Evolutionary conservation across 768 basidiomycete species (phyloP).

Genomic region (Tylopilus plumbeoviolaceoides): DNA sequence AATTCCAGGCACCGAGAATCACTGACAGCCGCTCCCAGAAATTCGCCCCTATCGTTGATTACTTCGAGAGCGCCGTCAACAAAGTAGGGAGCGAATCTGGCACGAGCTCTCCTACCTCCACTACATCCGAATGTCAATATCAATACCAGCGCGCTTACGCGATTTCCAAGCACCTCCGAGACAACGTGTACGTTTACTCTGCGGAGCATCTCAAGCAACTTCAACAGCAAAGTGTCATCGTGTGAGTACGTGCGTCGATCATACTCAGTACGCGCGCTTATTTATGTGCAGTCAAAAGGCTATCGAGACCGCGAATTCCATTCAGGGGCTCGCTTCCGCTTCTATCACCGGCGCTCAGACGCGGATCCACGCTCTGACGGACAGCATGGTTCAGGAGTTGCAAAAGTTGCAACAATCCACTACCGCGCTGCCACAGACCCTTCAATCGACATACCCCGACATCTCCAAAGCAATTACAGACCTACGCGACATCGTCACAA

Average conservation of each 20-base stretch:
- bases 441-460: conserved; percentile 56
- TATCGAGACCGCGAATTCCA: conserved; percentile 58
- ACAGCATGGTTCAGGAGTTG: conserved; percentile 63
- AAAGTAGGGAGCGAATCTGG: conserved; percentile 42
- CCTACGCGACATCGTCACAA: conserved; percentile 47
- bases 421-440: conserved; percentile 51
- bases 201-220: conserved; percentile 69
- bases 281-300: conserved; percentile 54
- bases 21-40: conserved; percentile 37
- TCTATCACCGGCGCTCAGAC: conserved; percentile 52
- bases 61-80: conserved; percentile 59
- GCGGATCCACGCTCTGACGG: conserved; percentile 56
- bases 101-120: conserved; percentile 42
- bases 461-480: conserved; percentile 51
- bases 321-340: conserved; percentile 56
- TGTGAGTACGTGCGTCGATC: conserved; percentile 41
- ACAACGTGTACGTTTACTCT: conserved; percentile 61
- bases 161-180: conserved; percentile 60
- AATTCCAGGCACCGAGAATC: conserved; percentile 11
- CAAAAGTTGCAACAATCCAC: conserved; percentile 62
- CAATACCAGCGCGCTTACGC: conserved; percentile 75
- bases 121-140: conserved; percentile 55
- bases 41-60: conserved; percentile 73
- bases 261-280: conserved; percentile 5
- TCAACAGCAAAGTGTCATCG: conserved; percentile 58